Conservation (phyloP, 2,329 filamentous ascomycete species). For the Aspergillus chevalieri region DNA sequence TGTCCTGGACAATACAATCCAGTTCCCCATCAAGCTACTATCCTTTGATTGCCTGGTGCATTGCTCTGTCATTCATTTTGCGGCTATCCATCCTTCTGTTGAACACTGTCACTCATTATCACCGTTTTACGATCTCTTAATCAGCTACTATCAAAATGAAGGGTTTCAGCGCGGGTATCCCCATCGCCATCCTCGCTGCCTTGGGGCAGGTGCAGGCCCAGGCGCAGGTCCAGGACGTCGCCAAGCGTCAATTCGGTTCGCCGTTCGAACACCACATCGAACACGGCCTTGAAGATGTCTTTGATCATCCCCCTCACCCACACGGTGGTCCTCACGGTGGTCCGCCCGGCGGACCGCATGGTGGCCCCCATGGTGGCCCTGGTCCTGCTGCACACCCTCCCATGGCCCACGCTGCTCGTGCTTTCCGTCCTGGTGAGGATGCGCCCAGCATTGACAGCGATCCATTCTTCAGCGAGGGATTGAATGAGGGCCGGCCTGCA, state of each 20-base stretch:
- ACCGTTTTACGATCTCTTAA: background rate
- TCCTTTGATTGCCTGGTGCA: background rate
- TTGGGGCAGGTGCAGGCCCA: constrained; percentile 20
- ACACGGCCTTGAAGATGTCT: background rate
- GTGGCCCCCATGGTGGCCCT: constrained; percentile 15
- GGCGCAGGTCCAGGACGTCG: background rate
- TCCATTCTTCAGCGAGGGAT: too few relatives aligned
- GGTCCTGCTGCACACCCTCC: background rate
- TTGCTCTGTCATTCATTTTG: background rate
- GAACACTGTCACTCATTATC: background rate
- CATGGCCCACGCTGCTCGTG: background rate
- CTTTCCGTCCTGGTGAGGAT: background rate
- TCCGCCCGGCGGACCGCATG: constrained; percentile 5
- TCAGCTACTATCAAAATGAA: constrained; percentile 24
- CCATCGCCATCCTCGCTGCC: constrained; percentile 29
- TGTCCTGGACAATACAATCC: background rate
- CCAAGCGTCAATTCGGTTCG: constrained; percentile 2
- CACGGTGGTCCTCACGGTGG: constrained; percentile 4
- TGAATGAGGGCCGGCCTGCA: background rate
- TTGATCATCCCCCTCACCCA: background rate
- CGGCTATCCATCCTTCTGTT: background rate
- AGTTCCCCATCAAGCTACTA: background rate
- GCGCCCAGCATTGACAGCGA: too few relatives aligned
- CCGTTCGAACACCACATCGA: background rate
- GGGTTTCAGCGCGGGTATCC: constrained; percentile 29